phyloP scores from a whole-genome alignment of 331 rosid species.

The Quercus phellos region DNA sequence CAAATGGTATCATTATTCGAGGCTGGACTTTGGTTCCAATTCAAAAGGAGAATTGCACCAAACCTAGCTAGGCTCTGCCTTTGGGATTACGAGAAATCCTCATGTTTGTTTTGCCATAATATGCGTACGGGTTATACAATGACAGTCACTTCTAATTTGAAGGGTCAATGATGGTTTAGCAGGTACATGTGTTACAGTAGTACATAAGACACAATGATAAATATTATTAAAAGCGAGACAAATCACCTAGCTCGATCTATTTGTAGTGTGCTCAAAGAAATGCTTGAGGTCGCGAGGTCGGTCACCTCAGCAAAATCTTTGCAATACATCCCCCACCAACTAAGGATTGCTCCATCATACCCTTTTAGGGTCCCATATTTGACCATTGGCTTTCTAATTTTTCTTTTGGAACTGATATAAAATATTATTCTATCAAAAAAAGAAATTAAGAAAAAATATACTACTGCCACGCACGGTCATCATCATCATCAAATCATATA shows the following conservation, averaged over 20 bases:
- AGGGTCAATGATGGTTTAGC: slow-evolving; percentile 9
- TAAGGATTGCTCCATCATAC: background rate
- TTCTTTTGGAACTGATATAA: too few relatives aligned
- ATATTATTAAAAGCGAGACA: background rate
- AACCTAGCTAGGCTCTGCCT: too few relatives aligned
- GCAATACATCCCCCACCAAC: background rate
- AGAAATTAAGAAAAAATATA: background rate
- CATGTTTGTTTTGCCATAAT: too few relatives aligned
- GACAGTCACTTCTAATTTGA: background rate
- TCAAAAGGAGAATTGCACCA: too few relatives aligned
- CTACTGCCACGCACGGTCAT: background rate
- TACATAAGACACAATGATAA: background rate
- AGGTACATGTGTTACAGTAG: background rate
- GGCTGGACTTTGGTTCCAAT: background rate
- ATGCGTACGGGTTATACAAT: too few relatives aligned
- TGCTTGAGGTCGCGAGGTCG: background rate
- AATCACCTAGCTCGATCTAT: background rate
- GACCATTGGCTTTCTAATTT: background rate
- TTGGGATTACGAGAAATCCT: too few relatives aligned
- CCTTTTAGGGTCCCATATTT: background rate
- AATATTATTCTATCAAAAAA: background rate
- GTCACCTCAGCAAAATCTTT: background rate
- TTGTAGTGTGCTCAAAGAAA: background rate
- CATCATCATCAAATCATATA: background rate
- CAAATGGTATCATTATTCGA: background rate